Evolutionary conservation across 1,139 yeast species (phyloP), one percentile per base, ranked within the genome.

Genomic region (Nadsonia commutata): DNA sequence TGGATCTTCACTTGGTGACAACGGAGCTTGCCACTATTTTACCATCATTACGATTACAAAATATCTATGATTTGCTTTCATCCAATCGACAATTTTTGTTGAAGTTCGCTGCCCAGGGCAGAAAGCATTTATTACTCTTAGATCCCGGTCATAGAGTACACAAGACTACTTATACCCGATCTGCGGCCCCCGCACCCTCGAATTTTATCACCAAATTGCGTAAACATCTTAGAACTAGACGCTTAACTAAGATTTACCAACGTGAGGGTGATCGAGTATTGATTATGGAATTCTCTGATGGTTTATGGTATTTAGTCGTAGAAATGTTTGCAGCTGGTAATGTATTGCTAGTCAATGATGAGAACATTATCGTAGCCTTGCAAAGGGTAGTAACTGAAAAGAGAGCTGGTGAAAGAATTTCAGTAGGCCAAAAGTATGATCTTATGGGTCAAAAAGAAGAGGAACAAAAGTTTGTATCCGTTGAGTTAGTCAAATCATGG

Each of bases 261-360:
- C 74, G 90, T 11, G 79, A 77, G 1, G 73, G 76, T 52, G 95
- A 86, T 57, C 71, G 98, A 57, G 75, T 85, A 18, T 66, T 84
- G 44, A 94, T 85, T 0, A 59, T 90, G 42, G 77, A 83, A 46
- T 88, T 90, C 60, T 76, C 86, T 43, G 94, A 84, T 52, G 65
- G 62, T 21, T 93, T 94, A 6, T 83, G 65, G 59, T 80, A 82
- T 55, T 66, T 88, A 51, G 95, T 84, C 0, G 63, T 90, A 48
- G 98, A 90, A 57, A 88, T 90, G 54, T 88, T 86, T 65, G 84
- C 95, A 56, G 95, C 95, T 2, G 98, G 98, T 33, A 90, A 90
- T 56, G 75, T 90, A 47, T 66, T 90, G 23, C 66, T 90, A 20
- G 67, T 88, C 50, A 94, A 88, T 57, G 72, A 76, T 33, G 71